Evolutionary conservation across 75 land plant species (phyloP).

Genomic region (Larix kaempferi): DNA sequence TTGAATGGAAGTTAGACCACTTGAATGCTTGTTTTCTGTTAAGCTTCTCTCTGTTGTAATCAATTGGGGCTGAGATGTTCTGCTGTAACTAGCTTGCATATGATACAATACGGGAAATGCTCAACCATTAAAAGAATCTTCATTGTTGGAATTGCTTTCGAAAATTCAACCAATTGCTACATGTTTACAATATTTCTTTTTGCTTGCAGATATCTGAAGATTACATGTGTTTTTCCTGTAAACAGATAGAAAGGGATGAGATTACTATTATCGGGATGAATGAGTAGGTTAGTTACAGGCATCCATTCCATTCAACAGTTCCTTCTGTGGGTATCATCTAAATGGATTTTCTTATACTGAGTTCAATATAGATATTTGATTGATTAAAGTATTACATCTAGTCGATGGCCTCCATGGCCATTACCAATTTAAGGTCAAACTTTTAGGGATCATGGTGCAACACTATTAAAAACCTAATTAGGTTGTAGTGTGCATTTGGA

Average conservation of each 20-base stretch:
- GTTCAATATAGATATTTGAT: background rate
- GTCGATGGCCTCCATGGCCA: conserved; percentile 26
- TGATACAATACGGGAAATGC: too few species aligned
- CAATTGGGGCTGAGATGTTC: too few species aligned
- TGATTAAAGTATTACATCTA: background rate
- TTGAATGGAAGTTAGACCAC: too few species aligned
- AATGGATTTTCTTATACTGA: background rate
- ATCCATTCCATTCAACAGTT: background rate
- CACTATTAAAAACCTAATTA: background rate
- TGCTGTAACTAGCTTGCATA: too few species aligned
- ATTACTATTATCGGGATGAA: conserved; percentile 38
- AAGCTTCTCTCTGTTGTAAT: too few species aligned
- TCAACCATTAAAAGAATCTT: too few species aligned
- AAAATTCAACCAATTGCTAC: background rate
- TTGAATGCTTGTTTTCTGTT: too few species aligned
- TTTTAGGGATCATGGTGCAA: conserved; percentile 2
- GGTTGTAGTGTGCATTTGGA: background rate
- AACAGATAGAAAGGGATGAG: conserved; percentile 32
- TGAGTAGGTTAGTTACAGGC: conserved; percentile 43
- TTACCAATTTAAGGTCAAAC: conserved; percentile 12
- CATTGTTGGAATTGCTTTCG: too few species aligned
- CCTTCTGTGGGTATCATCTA: background rate
- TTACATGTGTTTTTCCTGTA: conserved; percentile 31
- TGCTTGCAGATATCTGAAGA: conserved; percentile 38
- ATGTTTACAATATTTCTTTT: conserved; percentile 2